Percentiles rank a stretch among this genome's conserved stretches.
Evolutionary conservation across 768 basidiomycete species (phyloP).

Genomic region (Leccinum uliginosum): DNA sequence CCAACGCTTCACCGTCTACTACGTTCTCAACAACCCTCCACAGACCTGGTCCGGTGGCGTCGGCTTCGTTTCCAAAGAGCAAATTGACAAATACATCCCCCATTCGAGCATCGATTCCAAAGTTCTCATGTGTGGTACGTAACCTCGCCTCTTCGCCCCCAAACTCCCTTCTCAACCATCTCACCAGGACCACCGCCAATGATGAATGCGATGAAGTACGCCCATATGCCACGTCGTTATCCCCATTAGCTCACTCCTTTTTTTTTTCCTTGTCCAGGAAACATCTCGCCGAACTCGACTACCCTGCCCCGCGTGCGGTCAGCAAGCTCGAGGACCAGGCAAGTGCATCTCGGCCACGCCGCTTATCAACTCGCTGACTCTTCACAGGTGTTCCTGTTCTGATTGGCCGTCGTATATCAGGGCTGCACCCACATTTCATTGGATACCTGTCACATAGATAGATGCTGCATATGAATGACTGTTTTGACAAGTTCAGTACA

Average conservation of each 20-base stretch:
- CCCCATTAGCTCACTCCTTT: constrained; percentile 1
- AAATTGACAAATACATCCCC: constrained; percentile 83
- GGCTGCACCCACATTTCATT: background rate
- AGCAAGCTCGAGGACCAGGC: constrained; percentile 93
- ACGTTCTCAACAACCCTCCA: constrained; percentile 95
- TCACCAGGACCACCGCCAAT: constrained; percentile 65
- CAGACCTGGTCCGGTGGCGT: constrained; percentile 81
- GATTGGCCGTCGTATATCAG: background rate
- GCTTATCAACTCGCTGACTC: constrained; percentile 12
- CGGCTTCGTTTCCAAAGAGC: constrained; percentile 91
- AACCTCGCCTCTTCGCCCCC: constrained; percentile 10
- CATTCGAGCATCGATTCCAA: constrained; percentile 63
- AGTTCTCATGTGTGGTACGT: constrained; percentile 81
- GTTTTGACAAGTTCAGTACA: background rate
- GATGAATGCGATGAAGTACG: constrained; percentile 76
- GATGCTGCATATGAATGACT: constrained; percentile 6
- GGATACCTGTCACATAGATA: constrained; percentile 5
- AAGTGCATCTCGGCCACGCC: background rate
- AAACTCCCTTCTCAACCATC: background rate
- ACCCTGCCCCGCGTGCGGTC: constrained; percentile 81
- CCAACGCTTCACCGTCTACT: constrained; percentile 72
- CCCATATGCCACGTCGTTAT: constrained; percentile 4
- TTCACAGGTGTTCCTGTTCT: constrained; percentile 40
- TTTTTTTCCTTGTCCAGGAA: constrained; percentile 46
- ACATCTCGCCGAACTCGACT: constrained; percentile 83